Percentiles rank a stretch among this genome's conserved stretches.
phyloP scores from a whole-genome alignment of 2,329 filamentous ascomycete species.

The Tolypocladium ovalisporum region DNA sequence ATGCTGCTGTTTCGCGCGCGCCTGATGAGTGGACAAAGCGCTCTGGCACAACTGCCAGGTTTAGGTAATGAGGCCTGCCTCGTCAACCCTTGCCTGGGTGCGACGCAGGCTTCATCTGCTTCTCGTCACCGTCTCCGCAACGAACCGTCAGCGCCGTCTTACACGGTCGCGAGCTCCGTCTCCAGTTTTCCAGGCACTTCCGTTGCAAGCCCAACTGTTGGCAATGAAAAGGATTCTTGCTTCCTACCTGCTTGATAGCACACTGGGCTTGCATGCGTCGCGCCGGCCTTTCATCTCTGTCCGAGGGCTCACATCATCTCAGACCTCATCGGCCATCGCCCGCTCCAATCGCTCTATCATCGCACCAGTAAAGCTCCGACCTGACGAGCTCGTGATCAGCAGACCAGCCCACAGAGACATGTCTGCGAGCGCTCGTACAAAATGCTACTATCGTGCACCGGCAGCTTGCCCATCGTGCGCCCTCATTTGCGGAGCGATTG shows the following conservation, averaged over 20 bases:
- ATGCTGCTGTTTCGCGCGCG: not conserved
- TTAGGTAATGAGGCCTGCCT: too few relatives aligned
- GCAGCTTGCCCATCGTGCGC: not conserved
- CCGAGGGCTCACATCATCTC: not conserved
- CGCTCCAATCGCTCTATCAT: too few relatives aligned
- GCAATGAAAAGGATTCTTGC: not conserved
- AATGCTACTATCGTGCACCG: too few relatives aligned
- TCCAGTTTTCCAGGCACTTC: not conserved
- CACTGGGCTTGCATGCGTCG: not conserved
- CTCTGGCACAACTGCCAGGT: too few relatives aligned
- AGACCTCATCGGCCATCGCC: not conserved
- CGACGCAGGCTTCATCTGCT: not conserved
- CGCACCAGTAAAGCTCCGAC: too few relatives aligned
- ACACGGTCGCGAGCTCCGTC: not conserved
- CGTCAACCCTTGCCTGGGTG: too few relatives aligned
- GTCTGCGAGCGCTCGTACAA: not conserved
- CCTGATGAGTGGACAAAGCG: too few relatives aligned
- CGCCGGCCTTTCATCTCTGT: not conserved
- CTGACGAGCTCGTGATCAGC: too few relatives aligned
- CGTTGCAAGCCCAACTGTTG: not conserved
- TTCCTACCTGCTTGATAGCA: not conserved
- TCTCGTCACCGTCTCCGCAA: not conserved
- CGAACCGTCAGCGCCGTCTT: not conserved
- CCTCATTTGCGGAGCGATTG: conserved; percentile 34
- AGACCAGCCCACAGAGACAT: not conserved